Base-by-base conservation (phyloP, 1,284 basidiomycete species). In the Xerocomus nothofagi region DNA sequence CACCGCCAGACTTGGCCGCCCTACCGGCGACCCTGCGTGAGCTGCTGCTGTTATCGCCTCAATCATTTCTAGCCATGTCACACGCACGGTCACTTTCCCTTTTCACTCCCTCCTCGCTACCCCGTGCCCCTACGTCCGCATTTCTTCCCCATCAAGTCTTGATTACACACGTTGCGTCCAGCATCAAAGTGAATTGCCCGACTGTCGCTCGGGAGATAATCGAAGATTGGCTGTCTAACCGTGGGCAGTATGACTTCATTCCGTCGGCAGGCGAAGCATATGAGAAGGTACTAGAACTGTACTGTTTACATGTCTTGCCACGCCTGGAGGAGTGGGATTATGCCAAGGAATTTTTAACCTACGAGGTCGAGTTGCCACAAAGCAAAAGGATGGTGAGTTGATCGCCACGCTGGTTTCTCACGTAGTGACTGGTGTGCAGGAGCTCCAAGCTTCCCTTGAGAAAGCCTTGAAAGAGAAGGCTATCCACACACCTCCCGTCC, bases 241-340 rank as follows among this genome's bases (percentile, higher is more conserved):
- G 79, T 33, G 71, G 78, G 21, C 65, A 70, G 30, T 58, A 59
- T n/a, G 62, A 71, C 15, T 64, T 63, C 5, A 56, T 58, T 20
- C 49, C 62, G 4, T 57, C 58, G 3, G 74, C 76, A 7, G 69
- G 67, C 9, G 75, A 79, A 43, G 82, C 79, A 7, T 91, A 91
- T 58, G 78, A 79, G 49, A 88, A 86, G 59, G 76, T 88, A 11
- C 60, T 91, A 32, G 87, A 89, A 56, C 66, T 88, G 15, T 91
- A 90, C 65, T 83, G 81, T 57, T 68, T 90, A 12, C 82, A 85
- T 53, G 69, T 91, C 24, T 68, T 91, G 23, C 85, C 88, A 0
- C 78, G 79, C 37, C 64, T 91, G 33, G 80, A 79, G 44, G 82
- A 88, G 54, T 91, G 88, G 88, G 81, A 85, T 23, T 88, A 89